Percentiles rank a stretch among this genome's conserved stretches.
phyloP scores from a whole-genome alignment of 2,329 filamentous ascomycete species.

The Ceratocystis alfenasii region DNA sequence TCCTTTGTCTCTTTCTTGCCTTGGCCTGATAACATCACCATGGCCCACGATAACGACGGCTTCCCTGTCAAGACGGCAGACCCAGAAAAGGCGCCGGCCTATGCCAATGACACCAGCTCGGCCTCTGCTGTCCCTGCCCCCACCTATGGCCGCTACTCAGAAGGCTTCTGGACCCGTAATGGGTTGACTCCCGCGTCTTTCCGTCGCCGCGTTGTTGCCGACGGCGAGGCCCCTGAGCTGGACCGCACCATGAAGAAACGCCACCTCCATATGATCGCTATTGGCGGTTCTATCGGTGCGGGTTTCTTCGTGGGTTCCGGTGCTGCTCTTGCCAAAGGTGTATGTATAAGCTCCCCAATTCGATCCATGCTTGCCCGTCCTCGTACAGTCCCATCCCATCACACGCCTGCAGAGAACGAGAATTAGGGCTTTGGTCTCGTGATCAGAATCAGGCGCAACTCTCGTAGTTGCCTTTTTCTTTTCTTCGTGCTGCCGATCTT shows the following conservation, averaged over 20 bases:
- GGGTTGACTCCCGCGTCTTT: conserved; percentile 33
- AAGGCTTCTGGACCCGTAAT: conserved; percentile 31
- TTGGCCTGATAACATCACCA: conserved; percentile 6
- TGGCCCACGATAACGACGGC: conserved; percentile 14
- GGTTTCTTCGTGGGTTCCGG: conserved; percentile 53
- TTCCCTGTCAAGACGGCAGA: conserved; percentile 17
- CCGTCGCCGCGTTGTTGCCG: conserved; percentile 30
- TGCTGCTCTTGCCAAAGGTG: conserved; percentile 40
- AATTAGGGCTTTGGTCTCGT: neutral
- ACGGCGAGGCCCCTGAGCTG: conserved; percentile 29
- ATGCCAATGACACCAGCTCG: conserved; percentile 15
- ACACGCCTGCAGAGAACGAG: neutral
- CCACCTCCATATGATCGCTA: conserved; percentile 52
- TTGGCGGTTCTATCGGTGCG: conserved; percentile 49
- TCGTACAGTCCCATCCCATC: neutral
- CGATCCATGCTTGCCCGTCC: neutral
- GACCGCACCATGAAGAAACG: conserved; percentile 42
- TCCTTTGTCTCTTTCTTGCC: neutral
- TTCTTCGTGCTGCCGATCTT: neutral
- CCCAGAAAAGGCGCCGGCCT: conserved; percentile 20
- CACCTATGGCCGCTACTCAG: conserved; percentile 24
- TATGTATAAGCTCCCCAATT: conserved; percentile 27
- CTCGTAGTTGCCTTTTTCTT: neutral
- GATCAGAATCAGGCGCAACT: neutral
- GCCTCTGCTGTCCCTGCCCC: conserved; percentile 16